Percentiles rank a stretch among this genome's conserved stretches.
These are phyloP conservation scores for Sicyos edulis DNA, from an alignment of 306 rosid genomes.

Conservation along the genomic window DNA sequence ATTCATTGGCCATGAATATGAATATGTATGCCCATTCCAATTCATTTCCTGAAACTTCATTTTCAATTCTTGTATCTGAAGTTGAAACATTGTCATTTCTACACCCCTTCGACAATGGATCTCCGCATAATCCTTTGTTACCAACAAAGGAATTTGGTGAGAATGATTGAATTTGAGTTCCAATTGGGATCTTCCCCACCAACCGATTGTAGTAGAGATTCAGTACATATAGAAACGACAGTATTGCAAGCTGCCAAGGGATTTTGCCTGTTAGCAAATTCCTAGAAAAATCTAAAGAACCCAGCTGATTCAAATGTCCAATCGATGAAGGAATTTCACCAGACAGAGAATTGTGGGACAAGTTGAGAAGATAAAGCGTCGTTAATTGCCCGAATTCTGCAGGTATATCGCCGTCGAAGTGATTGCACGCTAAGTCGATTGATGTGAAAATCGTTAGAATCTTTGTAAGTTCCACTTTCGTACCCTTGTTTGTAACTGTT, in stretches of 20 bases:
- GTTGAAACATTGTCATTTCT: too few relatives aligned
- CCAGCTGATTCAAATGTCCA: slow-evolving; percentile 22
- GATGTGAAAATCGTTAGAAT: neutral
- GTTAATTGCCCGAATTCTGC: slow-evolving; percentile 4
- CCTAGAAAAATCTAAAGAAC: slow-evolving; percentile 34
- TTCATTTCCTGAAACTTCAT: too few relatives aligned
- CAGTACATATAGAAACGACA: slow-evolving; percentile 24
- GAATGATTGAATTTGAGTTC: slow-evolving; percentile 40
- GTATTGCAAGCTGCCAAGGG: slow-evolving; percentile 19
- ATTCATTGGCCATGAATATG: too few relatives aligned
- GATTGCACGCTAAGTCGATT: slow-evolving; percentile 18
- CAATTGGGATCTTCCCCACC: slow-evolving; percentile 27
- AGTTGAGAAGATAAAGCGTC: slow-evolving; percentile 10
- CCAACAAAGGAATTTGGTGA: slow-evolving; percentile 18
- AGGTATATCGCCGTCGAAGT: slow-evolving; percentile 1
- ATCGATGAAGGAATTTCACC: slow-evolving; percentile 34
- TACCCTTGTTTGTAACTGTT: neutral
- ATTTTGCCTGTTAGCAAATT: slow-evolving; percentile 22
- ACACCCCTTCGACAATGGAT: too few relatives aligned
- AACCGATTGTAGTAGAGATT: slow-evolving; percentile 35
- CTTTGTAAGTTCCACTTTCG: neutral
- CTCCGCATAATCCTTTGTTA: too few relatives aligned
- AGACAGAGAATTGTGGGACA: slow-evolving; percentile 13
- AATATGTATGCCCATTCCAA: too few relatives aligned
- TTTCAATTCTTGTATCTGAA: too few relatives aligned